Evolutionary conservation across 345 rosid genomes (phyloP).

Genomic region (Salix udensis): DNA sequence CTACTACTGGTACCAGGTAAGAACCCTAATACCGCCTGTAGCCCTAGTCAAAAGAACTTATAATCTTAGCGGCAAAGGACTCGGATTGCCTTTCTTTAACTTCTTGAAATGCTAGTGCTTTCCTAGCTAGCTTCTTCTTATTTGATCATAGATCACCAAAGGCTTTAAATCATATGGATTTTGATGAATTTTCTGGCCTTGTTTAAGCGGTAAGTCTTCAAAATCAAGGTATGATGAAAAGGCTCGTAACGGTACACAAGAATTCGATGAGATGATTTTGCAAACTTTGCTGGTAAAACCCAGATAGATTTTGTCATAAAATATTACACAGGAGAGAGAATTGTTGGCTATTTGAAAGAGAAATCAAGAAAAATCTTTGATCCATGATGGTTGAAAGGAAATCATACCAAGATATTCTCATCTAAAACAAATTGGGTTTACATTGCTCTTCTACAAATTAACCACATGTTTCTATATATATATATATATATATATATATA

Average conservation of each 20-base stretch:
- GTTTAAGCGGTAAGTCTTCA: not conserved
- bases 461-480: not conserved
- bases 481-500: too few relatives aligned
- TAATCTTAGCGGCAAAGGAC: not conserved
- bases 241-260: not conserved
- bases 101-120: not conserved
- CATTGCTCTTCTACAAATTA: not conserved
- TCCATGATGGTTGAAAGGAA: not conserved
- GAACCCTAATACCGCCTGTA: constrained; percentile 26
- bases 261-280: not conserved
- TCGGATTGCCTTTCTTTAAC: not conserved
- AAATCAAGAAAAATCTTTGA: constrained; percentile 19
- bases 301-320: constrained; percentile 22
- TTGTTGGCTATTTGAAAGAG: constrained; percentile 4
- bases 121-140: not conserved
- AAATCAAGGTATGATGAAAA: not conserved
- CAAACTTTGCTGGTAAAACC: constrained; percentile 10
- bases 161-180: not conserved
- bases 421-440: not conserved
- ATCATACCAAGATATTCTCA: not conserved
- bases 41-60: constrained; percentile 15
- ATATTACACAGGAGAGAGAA: constrained; percentile 17
- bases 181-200: constrained; percentile 6
- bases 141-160: not conserved
- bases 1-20: constrained; percentile 3